Evolutionary conservation across 2,329 filamentous ascomycete species (phyloP), one percentile per base, ranked within the genome.

Genomic region (Talaromyces pinophilus): DNA sequence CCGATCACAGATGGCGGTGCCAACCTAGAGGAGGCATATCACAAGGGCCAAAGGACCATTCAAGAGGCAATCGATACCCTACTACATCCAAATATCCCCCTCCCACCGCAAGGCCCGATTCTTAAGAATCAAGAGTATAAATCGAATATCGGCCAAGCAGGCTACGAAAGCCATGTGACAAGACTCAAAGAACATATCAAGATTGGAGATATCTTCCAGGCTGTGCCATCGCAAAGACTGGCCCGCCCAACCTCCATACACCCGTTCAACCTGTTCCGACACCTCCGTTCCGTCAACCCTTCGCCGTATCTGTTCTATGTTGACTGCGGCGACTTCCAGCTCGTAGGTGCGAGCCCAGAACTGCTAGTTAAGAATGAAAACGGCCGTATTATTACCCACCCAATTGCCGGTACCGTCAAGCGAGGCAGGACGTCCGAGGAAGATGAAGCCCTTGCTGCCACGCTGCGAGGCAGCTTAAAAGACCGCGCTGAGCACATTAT

Each of bases 271-370:
- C 92, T 99, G 73, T 99, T 98, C 84, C 89, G 94, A 63, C 92
- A 96, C 77, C 86, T 99, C 46, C 92, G 95, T 69, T 97, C 92
- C 19, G 92, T 98, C 74, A 99, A 99, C 77, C 95, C 95, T 0
- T 97, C 93, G 10, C 95, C 95, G 0, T 99, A 99, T 80, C 88
- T 99, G 42, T 99, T 99, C 84, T 99, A 93, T 81, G 87, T 99
- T 69, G 89, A 95, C 78, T 98, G 94, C 81, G 86, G 87, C 67
- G 90, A 92, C 75, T 98, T 99, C 81, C 92, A 97, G 77, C 93
- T 99, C 70, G 90, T 99, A 13, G 95, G 95, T 67, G 95, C 95
- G 48, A 96, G 92, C 66, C 95, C 95, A 0, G 95, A 99, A 81
- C 87, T 98, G 68, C 87, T 99, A 54, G 94, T 97, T 74, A 97